phyloP scores from a whole-genome alignment of 768 basidiomycete species.

The Xanthoconium stramineum region DNA sequence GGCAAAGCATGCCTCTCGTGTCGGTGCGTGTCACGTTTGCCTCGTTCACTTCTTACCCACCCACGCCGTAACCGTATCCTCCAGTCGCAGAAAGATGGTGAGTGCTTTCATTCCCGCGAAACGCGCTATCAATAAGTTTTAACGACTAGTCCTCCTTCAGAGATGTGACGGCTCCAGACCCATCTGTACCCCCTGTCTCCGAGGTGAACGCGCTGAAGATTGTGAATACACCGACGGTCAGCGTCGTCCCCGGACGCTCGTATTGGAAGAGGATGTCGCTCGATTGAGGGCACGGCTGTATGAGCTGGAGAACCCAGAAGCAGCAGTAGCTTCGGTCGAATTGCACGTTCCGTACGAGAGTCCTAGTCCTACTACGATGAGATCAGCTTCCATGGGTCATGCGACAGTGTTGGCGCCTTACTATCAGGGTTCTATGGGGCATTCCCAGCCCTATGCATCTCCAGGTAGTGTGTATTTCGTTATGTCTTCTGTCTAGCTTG shows the following conservation, averaged over 20 bases:
- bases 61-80: not conserved
- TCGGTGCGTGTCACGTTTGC: constrained; percentile 34
- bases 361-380: not conserved
- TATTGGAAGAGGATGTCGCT: constrained; percentile 56
- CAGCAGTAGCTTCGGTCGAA: constrained; percentile 43
- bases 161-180: constrained; percentile 68
- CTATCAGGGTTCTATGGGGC: not conserved
- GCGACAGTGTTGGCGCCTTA: not conserved
- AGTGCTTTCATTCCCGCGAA: not conserved
- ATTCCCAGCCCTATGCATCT: not conserved
- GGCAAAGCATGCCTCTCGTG: constrained; percentile 54
- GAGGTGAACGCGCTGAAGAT: constrained; percentile 58
- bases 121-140: no score
- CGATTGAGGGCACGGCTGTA: constrained; percentile 54
- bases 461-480: constrained; percentile 1
- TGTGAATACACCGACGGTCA: constrained; percentile 71
- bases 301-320: constrained; percentile 55
- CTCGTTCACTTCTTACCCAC: not conserved
- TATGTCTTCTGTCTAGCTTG: no score
- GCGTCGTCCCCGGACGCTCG: constrained; percentile 56
- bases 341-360: constrained; percentile 48
- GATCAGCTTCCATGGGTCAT: not conserved
- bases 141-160: constrained; percentile 29
- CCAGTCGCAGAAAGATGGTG: constrained; percentile 51
- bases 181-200: constrained; percentile 59